Base-by-base conservation (phyloP, 495 filamentous ascomycete species). In the Talaromyces borbonicus region DNA sequence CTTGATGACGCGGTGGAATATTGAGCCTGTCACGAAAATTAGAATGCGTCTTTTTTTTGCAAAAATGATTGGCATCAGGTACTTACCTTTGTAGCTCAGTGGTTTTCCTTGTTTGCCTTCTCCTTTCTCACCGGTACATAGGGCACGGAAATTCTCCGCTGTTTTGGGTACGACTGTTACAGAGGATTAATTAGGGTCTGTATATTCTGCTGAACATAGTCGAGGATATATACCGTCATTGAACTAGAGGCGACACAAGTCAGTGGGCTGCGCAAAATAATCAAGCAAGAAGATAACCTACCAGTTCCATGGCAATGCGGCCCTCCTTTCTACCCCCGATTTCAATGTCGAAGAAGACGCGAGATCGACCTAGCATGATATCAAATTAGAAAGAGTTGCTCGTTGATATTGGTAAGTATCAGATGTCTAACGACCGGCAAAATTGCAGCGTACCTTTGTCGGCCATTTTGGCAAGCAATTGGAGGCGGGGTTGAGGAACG, bases 1-100 rank as follows among this genome's bases (percentile, higher is more conserved):
- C 69, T 95, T 95, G 75, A 99, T 99, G 51, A 99, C 85, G 30
- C 92, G 85, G 75, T 99, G 92, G 78, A 99, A 97, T 49, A 62
- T 72, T 32, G 85, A 90, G 52, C 86, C 73, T 77, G 33, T 14
- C 8, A 46, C 16, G 32, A 12, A 20, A 46, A 32, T 36, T 15
- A 33, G 23, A 22, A 37, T n/a, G n/a, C n/a, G n/a, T n/a, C n/a
- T n/a, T n/a, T n/a, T n/a, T n/a, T n/a, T n/a, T n/a, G n/a, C n/a
- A n/a, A n/a, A n/a, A n/a, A n/a, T n/a, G n/a, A n/a, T n/a, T n/a
- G n/a, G n/a, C n/a, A n/a, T n/a, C n/a, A n/a, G n/a, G n/a, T n/a
- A n/a, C n/a, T n/a, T 60, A 66, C 73, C 73, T 57, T 75, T 75
- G 63, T 68, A 77, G 63, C 82, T 83, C 48, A 99, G 73, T 30